phyloP scores from a whole-genome alignment of 768 basidiomycete species.

The Mycena capillaripes region DNA sequence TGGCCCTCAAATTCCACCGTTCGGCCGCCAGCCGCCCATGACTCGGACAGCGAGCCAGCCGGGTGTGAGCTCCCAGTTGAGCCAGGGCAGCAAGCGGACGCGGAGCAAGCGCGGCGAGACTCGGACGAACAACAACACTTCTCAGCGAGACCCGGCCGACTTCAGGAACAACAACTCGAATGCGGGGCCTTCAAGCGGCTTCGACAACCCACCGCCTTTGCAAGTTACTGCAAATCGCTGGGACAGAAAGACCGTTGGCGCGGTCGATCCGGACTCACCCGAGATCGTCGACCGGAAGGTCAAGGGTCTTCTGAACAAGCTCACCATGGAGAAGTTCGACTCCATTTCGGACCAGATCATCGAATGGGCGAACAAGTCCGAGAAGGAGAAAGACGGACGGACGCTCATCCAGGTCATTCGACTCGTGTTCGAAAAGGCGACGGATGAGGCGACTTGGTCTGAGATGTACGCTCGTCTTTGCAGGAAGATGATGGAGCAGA shows the following conservation, averaged over 20 bases:
- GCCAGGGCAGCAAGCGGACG: constrained; percentile 67
- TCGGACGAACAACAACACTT: constrained; percentile 66
- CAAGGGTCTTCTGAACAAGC: constrained; percentile 91
- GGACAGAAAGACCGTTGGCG: constrained; percentile 67
- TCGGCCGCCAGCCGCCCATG: constrained; percentile 72
- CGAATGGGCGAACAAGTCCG: constrained; percentile 93
- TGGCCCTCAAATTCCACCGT: constrained; percentile 62
- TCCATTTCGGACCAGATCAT: constrained; percentile 97
- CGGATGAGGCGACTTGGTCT: constrained; percentile 95
- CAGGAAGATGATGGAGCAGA: constrained; percentile 95
- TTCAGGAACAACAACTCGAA: constrained; percentile 46
- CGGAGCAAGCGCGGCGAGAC: constrained; percentile 90
- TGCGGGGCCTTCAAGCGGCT: constrained; percentile 38
- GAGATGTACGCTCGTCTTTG: constrained; percentile 98
- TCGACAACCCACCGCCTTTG: constrained; percentile 85
- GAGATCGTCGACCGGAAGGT: constrained; percentile 95
- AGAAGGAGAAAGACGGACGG: constrained; percentile 92
- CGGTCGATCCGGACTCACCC: constrained; percentile 75
- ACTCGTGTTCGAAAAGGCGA: constrained; percentile 97
- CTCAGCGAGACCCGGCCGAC: constrained; percentile 53
- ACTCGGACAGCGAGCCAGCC: constrained; percentile 78
- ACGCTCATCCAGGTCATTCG: constrained; percentile 97
- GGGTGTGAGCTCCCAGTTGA: constrained; percentile 64
- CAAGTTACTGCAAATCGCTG: constrained; percentile 87
- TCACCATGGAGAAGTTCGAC: constrained; percentile 97